Base-by-base conservation (phyloP, 371 early-diverging fungal species). In the Nematocida ausubeli region DNA sequence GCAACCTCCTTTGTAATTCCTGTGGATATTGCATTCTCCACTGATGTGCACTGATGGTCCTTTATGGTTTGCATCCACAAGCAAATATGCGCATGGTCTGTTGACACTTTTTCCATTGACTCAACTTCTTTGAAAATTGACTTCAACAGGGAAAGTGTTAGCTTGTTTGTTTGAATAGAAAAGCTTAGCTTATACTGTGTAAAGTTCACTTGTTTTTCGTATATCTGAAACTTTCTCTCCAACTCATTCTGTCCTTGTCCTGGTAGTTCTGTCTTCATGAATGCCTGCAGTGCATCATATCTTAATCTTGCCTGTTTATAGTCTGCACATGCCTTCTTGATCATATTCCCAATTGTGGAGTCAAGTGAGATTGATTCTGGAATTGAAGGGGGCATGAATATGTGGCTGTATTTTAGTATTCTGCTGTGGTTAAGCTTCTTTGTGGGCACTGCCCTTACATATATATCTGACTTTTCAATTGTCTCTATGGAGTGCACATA, bases 151-250 rank as follows among this genome's bases (percentile, higher is more conserved):
- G 26, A 3, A 12, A 75, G 64, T 1, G 64, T 16, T 2, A 75
- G 39, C 7, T 75, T 52, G 78, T 75, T 75, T 24, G 34, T 57
- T 2, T 72, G 35, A 9, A 75, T 24, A 22, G 78, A 51, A 35
- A 65, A 75, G 50, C 24, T 55, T 55, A 75, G 66, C 32, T 75
- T 75, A n/a, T 44, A 54, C 40, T 65, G 55, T 28, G 78, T 42
- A 37, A 72, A 75, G 37, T 75, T 66, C 6, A 75, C 78, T n/a
- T 42, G 39, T 39, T 66, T 64, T 35, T 75, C 78, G 44, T 66
- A 75, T n/a, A 67, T 5, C 47, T 75, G 73, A 56, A 66, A 75
- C 55, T 49, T 22, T 28, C 42, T 30, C 50, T 75, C 78, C n/a
- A 75, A 24, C 32, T 75, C 78, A 24, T 26, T 4, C 7, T 6